These are phyloP conservation scores for Rhodotorula sphaerocarpa DNA, from an alignment of 768 basidiomycete genomes.

Conservation along the genomic window DNA sequence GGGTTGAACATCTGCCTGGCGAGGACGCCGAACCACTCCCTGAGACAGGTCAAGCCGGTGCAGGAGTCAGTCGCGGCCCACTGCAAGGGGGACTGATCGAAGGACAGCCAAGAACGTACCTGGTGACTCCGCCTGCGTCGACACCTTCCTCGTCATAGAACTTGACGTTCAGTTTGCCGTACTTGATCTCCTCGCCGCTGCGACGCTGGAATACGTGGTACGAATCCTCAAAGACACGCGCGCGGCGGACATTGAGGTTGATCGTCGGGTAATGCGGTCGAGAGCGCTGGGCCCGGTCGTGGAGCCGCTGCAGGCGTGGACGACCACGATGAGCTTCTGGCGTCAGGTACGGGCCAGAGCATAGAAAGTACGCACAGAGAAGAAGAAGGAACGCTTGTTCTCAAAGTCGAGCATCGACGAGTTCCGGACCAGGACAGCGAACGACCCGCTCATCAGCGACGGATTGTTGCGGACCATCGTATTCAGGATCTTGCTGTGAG, in stretches of 20 bases:
- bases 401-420: slow-evolving; percentile 96
- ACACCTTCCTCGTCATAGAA: slow-evolving; percentile 95
- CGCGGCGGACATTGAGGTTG: slow-evolving; percentile 76
- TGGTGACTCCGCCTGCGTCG: slow-evolving; percentile 93
- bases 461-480: slow-evolving; percentile 98
- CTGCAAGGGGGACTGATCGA: too few relatives aligned
- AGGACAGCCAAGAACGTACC: neutral
- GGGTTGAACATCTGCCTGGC: slow-evolving; percentile 99
- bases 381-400: slow-evolving; percentile 74
- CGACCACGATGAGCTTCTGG: too few relatives aligned
- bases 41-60: neutral
- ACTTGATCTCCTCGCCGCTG: slow-evolving; percentile 91
- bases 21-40: slow-evolving; percentile 95
- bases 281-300: slow-evolving; percentile 60
- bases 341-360: too few relatives aligned
- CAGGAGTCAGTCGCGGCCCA: neutral
- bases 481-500: slow-evolving; percentile 58
- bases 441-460: slow-evolving; percentile 93
- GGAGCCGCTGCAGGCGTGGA: slow-evolving; percentile 67
- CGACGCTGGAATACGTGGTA: slow-evolving; percentile 84
- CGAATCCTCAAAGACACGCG: slow-evolving; percentile 93
- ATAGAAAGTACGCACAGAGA: slow-evolving; percentile 2
- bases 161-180: slow-evolving; percentile 89
- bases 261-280: slow-evolving; percentile 55
- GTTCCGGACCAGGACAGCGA: slow-evolving; percentile 90